A percentile compares a stretch with the other conserved stretches of the same genome.
Conservation (phyloP, 495 filamentous ascomycete genomes). For the Penicillium arizonense region DNA sequence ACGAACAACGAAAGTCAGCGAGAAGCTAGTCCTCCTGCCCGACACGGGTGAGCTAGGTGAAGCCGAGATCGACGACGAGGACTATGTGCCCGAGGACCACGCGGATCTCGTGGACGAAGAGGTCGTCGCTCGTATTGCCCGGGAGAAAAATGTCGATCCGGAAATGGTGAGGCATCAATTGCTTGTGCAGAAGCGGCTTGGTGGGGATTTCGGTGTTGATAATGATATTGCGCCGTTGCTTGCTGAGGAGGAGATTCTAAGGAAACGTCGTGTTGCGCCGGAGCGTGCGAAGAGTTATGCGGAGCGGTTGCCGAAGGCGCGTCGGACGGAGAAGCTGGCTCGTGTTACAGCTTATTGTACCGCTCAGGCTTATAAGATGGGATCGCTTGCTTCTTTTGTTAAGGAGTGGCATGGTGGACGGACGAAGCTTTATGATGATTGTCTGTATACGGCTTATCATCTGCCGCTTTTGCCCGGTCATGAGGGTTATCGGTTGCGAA, state of each 20-base stretch:
- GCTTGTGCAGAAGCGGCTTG: constrained; percentile 37
- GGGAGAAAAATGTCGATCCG: constrained; percentile 38
- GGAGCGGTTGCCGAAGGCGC: constrained; percentile 86
- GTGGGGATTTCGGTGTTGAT: constrained; percentile 50
- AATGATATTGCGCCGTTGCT: constrained; percentile 69
- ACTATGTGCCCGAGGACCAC: constrained; percentile 23
- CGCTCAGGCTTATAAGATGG: constrained; percentile 87
- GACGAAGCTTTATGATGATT: constrained; percentile 99
- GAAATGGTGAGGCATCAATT: constrained; percentile 37
- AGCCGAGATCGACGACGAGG: constrained; percentile 16
- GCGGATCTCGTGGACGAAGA: constrained; percentile 51
- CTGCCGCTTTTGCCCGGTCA: constrained; percentile 79
- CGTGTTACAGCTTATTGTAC: constrained; percentile 96
- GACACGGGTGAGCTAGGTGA: constrained; percentile 59
- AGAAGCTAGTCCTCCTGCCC: constrained; percentile 93
- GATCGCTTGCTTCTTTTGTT: constrained; percentile 80
- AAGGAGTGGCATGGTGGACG: constrained; percentile 86
- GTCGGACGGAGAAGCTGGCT: constrained; percentile 81
- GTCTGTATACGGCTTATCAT: constrained; percentile 94
- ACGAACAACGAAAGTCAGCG: constrained; percentile 85
- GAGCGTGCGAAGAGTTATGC: constrained; percentile 89
- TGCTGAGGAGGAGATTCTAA: constrained; percentile 74
- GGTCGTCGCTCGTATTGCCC: constrained; percentile 37
- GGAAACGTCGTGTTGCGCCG: constrained; percentile 54
- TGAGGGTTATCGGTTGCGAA: constrained; percentile 83